Base-by-base conservation (phyloP, 805 yeast genomes). In the Cyberlindnera saturnus region DNA sequence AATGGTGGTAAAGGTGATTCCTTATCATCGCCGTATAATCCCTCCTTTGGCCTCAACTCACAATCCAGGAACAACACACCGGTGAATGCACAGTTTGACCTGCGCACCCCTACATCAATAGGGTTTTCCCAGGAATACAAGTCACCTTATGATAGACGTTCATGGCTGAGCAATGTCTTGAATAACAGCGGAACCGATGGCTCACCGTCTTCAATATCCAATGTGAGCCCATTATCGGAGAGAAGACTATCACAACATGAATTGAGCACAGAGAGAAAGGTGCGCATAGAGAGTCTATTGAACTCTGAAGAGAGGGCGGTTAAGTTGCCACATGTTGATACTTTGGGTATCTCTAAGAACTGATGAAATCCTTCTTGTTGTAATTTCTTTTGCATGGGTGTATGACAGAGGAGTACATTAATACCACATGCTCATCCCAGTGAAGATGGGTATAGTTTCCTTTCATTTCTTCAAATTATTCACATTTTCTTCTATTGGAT, bases 281-380 rank as follows among this genome's bases (percentile, higher is more conserved):
- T 55, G 13, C 48, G 42, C 29, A 54, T 56, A 17, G 56, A 51
- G 26, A 49, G 46, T 19, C 34, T 56, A 26, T 32, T 56, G 37
- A 56, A 56, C 31, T 23, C 38, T 13, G 44, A 17, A 15, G 35
- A 16, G 18, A 11, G 39, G 23, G 18, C 35, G 14, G 48, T 54
- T 2, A 44, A 45, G 32, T 32, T 55, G 9, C 59, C 59, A 16
- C 52, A 45, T 9, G 53, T 55, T n/a, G 57, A 47, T 16, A 51
- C 44, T 19, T 38, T 55, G 9, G 59, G 59, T 1, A 45, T 53
- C 31, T 15, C 31, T 11, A 36, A 28, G 13, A 36, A 23, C 31
- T 15, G 15, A 14, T 14, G 32, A 23, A 23, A 23, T 23, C 10
- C 11, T 23, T 23, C 28, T 23, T 23, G 28, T 23, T 23, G 11